Percentiles rank a stretch among this genome's conserved stretches.
phyloP scores from a whole-genome alignment of 164 flowering plant genomes.

The Nelumbo lutea region DNA sequence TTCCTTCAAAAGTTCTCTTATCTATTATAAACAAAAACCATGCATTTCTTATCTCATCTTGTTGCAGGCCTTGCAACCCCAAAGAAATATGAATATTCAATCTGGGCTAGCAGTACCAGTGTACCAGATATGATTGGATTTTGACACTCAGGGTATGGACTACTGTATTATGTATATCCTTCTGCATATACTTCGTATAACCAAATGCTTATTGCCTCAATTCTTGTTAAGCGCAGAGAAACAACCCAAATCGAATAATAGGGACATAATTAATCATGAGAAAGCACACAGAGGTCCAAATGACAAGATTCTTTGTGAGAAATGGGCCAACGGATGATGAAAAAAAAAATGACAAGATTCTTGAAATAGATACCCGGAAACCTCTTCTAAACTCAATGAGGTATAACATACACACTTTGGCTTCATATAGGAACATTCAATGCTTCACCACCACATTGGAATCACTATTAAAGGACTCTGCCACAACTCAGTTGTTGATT shows the following conservation, averaged over 20 bases:
- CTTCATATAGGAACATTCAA: constrained; percentile 25
- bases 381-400: constrained; percentile 37
- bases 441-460: constrained; percentile 28
- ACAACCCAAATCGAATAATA: constrained; percentile 34
- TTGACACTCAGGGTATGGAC: constrained; percentile 41
- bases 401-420: constrained; percentile 14
- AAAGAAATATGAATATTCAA: constrained; percentile 24
- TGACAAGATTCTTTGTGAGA: constrained; percentile 33
- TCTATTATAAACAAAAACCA: background rate
- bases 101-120: constrained; percentile 9
- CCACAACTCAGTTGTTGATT: constrained; percentile 31
- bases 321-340: constrained; percentile 37
- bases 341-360: constrained; percentile 50
- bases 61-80: constrained; percentile 38
- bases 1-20: no score
- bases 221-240: constrained; percentile 33
- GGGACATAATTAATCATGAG: constrained; percentile 20
- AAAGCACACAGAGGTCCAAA: constrained; percentile 20
- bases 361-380: constrained; percentile 75
- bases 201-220: background rate
- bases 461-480: constrained; percentile 41
- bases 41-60: background rate
- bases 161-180: no score
- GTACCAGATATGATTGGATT: constrained; percentile 26
- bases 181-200: background rate